Evolutionary conservation across 2,329 filamentous ascomycete genomes (phyloP).

Genomic region (Colletotrichum acutatum): DNA sequence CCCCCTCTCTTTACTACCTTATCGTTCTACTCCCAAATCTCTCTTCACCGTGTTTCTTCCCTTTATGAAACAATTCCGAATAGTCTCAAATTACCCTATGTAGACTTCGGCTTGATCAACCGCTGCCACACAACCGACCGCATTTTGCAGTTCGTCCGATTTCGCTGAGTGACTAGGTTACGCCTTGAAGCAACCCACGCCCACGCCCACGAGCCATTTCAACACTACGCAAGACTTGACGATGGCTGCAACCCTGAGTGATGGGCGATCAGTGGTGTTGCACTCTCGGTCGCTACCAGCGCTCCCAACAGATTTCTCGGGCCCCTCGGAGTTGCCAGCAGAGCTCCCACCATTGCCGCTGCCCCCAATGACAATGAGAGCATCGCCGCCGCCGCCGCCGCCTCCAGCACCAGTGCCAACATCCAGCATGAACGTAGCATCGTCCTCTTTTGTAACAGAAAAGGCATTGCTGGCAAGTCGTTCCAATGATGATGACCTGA

Average conservation of each 20-base stretch:
- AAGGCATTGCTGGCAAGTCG: slow-evolving; percentile 4
- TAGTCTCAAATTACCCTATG: too few relatives aligned
- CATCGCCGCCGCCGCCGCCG: not conserved
- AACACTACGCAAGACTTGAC: not conserved
- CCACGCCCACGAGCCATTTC: not conserved
- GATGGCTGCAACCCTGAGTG: not conserved
- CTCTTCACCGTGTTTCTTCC: not conserved
- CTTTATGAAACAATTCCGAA: too few relatives aligned
- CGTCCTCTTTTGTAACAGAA: not conserved
- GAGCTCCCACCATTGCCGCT: slow-evolving; percentile 4
- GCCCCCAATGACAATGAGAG: slow-evolving; percentile 2
- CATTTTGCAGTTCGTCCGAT: not conserved
- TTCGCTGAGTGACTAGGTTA: not conserved
- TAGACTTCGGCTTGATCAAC: not conserved
- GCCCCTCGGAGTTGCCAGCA: not conserved
- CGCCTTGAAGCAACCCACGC: not conserved
- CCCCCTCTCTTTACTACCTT: not conserved
- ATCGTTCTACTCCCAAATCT: not conserved
- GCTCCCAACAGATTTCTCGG: not conserved
- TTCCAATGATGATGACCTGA: not conserved
- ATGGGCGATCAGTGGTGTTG: not conserved
- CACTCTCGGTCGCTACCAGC: not conserved
- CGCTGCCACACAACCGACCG: not conserved
- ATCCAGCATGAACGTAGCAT: not conserved
- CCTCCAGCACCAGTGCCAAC: not conserved